A percentile compares a stretch with the other conserved stretches of the same genome.
These are phyloP conservation scores for Neurospora sp. DNA, from an alignment of 495 filamentous ascomycete genomes.

Conservation along the genomic window DNA sequence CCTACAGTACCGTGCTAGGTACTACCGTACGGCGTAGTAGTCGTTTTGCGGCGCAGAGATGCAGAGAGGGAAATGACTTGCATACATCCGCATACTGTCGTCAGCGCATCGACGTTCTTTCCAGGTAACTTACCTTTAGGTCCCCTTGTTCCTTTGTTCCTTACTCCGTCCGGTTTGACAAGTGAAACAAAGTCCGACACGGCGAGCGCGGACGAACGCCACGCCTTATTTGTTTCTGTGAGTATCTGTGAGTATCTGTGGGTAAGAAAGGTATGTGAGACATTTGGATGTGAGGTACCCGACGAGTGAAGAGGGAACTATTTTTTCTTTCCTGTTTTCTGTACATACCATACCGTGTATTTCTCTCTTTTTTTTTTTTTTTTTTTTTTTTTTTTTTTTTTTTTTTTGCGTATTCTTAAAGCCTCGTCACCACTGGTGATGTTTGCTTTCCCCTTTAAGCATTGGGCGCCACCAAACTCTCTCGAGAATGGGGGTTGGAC, in stretches of 20 bases:
- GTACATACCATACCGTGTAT: not conserved
- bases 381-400: too few relatives aligned
- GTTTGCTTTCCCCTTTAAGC: not conserved
- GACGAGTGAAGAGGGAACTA: not conserved
- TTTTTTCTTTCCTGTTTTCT: not conserved
- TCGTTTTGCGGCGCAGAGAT: not conserved
- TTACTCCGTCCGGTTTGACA: not conserved
- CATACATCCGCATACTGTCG: not conserved
- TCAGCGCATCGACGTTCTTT: not conserved
- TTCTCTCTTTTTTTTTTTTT: too few relatives aligned
- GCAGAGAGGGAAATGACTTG: not conserved
- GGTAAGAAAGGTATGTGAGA: not conserved
- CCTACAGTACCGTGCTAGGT: not conserved
- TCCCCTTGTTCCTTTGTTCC: not conserved
- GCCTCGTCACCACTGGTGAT: not conserved
- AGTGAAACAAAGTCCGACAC: not conserved
- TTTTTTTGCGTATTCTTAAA: not conserved
- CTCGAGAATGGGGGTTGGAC: not conserved
- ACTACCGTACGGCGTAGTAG: not conserved
- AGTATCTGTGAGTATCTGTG: not conserved
- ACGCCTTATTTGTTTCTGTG: not conserved
- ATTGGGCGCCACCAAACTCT: not conserved
- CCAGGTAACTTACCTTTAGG: not conserved
- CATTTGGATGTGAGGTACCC: not conserved
- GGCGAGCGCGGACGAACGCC: not conserved